These are phyloP conservation scores for Trichoderma orchidacearum DNA, from an alignment of 495 filamentous ascomycete species.

Conservation along the genomic window DNA sequence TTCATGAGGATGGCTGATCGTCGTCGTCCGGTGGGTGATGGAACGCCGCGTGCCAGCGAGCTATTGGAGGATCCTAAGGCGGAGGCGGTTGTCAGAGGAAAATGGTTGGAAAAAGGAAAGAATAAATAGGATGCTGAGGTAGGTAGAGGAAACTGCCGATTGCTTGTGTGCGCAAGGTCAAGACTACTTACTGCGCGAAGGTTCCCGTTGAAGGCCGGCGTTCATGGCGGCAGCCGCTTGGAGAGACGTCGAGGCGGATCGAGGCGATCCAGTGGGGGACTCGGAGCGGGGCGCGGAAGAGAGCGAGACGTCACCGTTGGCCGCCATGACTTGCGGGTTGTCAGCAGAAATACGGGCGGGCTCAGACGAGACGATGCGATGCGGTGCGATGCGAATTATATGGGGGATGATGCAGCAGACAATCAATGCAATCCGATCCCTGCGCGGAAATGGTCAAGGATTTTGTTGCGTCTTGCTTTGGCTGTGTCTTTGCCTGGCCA, in stretches of 20 bases:
- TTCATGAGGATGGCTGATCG: slow-evolving; percentile 62
- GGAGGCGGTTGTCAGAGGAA: slow-evolving; percentile 6
- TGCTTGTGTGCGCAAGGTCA: no score
- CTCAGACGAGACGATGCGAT: no score
- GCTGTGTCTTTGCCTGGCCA: no score
- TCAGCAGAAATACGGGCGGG: no score
- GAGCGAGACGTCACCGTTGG: slow-evolving; percentile 3
- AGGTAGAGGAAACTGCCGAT: background rate
- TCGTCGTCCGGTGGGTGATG: slow-evolving; percentile 42
- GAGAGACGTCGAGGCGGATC: slow-evolving; percentile 48
- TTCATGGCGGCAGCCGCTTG: slow-evolving; percentile 58
- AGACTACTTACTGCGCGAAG: background rate
- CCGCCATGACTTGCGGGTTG: background rate
- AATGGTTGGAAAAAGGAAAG: background rate
- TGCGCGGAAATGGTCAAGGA: no score
- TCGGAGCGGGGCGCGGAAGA: slow-evolving; percentile 8
- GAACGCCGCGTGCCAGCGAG: slow-evolving; percentile 37
- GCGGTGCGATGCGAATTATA: no score
- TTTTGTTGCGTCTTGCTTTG: no score
- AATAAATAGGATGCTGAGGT: background rate
- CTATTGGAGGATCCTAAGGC: slow-evolving; percentile 37
- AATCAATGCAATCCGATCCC: no score
- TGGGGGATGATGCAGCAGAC: no score
- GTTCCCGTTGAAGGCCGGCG: slow-evolving; percentile 33
- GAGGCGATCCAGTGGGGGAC: slow-evolving; percentile 38